phyloP scores from a whole-genome alignment of 2,329 filamentous ascomycete species.

The Aureobasidium sp. region DNA sequence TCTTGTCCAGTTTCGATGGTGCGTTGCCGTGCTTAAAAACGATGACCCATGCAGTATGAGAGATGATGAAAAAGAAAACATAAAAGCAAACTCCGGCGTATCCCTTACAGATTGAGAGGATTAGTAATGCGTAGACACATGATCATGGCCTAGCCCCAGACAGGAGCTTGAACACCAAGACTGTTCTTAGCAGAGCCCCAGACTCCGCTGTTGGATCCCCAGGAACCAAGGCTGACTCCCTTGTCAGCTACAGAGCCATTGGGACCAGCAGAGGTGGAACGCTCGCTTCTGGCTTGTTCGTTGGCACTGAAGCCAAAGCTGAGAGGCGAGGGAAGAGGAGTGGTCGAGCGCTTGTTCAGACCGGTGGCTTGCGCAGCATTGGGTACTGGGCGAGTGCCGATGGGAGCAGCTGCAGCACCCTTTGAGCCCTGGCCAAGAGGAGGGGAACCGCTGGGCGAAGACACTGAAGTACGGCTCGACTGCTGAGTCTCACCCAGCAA shows the following conservation, averaged over 20 bases:
- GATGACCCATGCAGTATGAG: constrained; percentile 5
- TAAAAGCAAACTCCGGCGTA: neutral
- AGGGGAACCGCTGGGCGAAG: constrained; percentile 77
- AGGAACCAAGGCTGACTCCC: constrained; percentile 47
- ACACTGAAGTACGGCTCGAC: constrained; percentile 68
- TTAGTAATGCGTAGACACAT: neutral
- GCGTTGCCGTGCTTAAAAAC: neutral
- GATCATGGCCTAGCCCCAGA: constrained; percentile 65
- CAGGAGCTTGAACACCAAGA: constrained; percentile 81
- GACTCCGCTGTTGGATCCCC: constrained; percentile 73
- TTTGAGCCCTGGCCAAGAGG: constrained; percentile 57
- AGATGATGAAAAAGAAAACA: constrained; percentile 1
- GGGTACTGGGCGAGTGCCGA: constrained; percentile 72
- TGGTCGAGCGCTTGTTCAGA: constrained; percentile 76
- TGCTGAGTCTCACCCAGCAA: constrained; percentile 50
- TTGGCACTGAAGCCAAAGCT: constrained; percentile 62
- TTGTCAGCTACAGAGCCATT: constrained; percentile 48
- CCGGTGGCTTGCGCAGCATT: constrained; percentile 44
- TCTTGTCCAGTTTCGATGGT: neutral
- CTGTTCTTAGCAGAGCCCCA: constrained; percentile 73
- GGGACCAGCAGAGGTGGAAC: constrained; percentile 50
- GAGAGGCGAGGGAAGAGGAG: constrained; percentile 83
- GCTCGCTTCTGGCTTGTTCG: constrained; percentile 47
- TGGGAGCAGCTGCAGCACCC: constrained; percentile 55
- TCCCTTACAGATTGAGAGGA: neutral